Percentiles rank a stretch among this genome's conserved stretches.
Evolutionary conservation across 164 flowering plant genomes (phyloP).

Genomic region (Umbilicus rupestris): DNA sequence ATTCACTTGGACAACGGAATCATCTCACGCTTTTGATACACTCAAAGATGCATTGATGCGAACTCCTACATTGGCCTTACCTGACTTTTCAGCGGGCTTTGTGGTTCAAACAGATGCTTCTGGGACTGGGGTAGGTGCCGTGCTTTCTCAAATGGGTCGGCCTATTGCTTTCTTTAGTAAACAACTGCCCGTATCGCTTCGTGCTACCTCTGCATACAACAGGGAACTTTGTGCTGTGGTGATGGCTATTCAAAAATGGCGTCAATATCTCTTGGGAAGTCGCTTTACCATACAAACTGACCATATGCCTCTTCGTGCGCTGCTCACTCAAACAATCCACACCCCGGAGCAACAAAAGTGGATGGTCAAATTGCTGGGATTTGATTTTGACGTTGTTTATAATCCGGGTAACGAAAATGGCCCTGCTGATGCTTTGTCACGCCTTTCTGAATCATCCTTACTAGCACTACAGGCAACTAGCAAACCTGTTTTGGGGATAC

Average conservation of each 20-base stretch:
- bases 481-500: not conserved
- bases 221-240: too few species aligned
- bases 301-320: conserved; percentile 4
- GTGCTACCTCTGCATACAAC: not conserved
- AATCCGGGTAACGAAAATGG: not conserved
- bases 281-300: conserved; percentile 4
- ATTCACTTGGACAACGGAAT: not conserved
- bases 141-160: conserved; percentile 3
- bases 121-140: conserved; percentile 9
- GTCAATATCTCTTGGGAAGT: too few species aligned
- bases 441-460: not conserved
- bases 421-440: not conserved
- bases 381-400: conserved; percentile 3
- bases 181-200: conserved; percentile 7
- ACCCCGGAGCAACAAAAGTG: conserved; percentile 7
- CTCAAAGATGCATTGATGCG: not conserved
- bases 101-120: conserved; percentile 13
- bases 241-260: too few species aligned
- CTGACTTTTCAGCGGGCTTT: conserved; percentile 1
- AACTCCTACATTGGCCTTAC: not conserved
- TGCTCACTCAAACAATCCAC: not conserved
- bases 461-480: not conserved
- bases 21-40: conserved; percentile 9
- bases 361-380: conserved; percentile 6
- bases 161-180: too few species aligned